Evolutionary conservation across 2,329 filamentous ascomycete species (phyloP).

Genomic region (Paracorniculantispora psalliotae): DNA sequence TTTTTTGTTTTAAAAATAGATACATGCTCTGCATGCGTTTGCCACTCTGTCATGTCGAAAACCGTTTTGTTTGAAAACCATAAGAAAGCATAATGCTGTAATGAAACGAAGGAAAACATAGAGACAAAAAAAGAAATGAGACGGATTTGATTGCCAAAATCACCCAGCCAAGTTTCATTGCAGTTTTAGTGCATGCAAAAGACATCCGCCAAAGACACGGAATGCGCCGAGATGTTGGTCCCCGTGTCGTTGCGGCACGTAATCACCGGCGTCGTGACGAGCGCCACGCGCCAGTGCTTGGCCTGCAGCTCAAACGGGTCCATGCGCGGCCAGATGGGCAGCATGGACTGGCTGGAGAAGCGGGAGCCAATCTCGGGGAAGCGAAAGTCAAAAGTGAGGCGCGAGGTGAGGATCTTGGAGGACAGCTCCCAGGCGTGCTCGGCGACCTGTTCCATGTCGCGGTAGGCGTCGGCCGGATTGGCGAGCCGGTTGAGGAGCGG

Average conservation of each 20-base stretch:
- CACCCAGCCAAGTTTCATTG: neutral
- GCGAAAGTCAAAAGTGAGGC: slow-evolving; percentile 40
- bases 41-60: neutral
- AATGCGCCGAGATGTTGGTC: slow-evolving; percentile 38
- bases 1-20: slow-evolving; percentile 3
- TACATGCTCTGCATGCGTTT: neutral
- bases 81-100: neutral
- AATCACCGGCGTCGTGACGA: slow-evolving; percentile 50
- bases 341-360: slow-evolving; percentile 46
- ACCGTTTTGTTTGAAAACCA: neutral
- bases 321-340: slow-evolving; percentile 37
- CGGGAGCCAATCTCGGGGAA: slow-evolving; percentile 47
- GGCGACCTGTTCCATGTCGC: slow-evolving; percentile 39
- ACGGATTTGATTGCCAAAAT: no score
- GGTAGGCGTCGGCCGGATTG: slow-evolving; percentile 32
- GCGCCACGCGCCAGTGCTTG: slow-evolving; percentile 47
- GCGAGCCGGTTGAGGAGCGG: slow-evolving; percentile 35
- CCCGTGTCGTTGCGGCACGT: slow-evolving; percentile 50
- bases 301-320: slow-evolving; percentile 42
- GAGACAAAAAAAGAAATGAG: neutral
- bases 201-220: slow-evolving; percentile 42
- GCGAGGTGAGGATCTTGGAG: slow-evolving; percentile 40
- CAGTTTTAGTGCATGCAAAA: slow-evolving; percentile 40
- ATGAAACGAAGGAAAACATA: neutral
- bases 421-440: slow-evolving; percentile 41